phyloP scores from a whole-genome alignment of 805 yeast genomes.

The Kodamaea hsintzibuensis region DNA sequence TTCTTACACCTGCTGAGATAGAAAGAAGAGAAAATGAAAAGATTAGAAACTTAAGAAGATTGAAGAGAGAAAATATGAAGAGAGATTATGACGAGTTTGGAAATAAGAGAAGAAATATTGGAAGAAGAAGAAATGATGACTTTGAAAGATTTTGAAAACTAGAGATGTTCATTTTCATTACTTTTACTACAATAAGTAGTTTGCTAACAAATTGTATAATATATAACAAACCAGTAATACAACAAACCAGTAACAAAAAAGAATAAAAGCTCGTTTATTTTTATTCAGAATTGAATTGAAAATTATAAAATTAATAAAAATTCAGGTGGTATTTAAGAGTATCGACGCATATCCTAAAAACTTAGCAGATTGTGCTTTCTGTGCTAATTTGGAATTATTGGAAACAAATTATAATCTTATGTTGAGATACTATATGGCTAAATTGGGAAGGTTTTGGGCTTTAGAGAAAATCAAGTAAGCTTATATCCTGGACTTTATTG shows the following conservation, averaged over 20 bases:
- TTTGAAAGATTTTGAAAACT: constrained; percentile 28
- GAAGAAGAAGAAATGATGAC: constrained; percentile 57
- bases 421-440: too few species aligned
- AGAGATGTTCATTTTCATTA: not conserved
- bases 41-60: constrained; percentile 85
- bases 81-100: constrained; percentile 47
- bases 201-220: not conserved
- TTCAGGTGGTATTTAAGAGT: too few species aligned
- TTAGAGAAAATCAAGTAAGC: too few species aligned
- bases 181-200: not conserved
- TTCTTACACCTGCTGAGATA: constrained; percentile 86
- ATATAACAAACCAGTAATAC: too few species aligned
- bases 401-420: too few species aligned
- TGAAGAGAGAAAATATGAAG: constrained; percentile 87
- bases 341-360: too few species aligned
- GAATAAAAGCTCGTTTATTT: not conserved
- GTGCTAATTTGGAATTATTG: too few species aligned
- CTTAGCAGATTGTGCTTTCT: too few species aligned
- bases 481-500: too few species aligned
- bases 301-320: too few species aligned
- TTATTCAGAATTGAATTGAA: too few species aligned
- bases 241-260: not conserved
- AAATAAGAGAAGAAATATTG: constrained; percentile 34
- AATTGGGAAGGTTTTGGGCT: too few species aligned
- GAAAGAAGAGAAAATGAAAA: constrained; percentile 94